Conservation (phyloP, 768 basidiomycete genomes). For the Pulveroboletus ravenelii region DNA sequence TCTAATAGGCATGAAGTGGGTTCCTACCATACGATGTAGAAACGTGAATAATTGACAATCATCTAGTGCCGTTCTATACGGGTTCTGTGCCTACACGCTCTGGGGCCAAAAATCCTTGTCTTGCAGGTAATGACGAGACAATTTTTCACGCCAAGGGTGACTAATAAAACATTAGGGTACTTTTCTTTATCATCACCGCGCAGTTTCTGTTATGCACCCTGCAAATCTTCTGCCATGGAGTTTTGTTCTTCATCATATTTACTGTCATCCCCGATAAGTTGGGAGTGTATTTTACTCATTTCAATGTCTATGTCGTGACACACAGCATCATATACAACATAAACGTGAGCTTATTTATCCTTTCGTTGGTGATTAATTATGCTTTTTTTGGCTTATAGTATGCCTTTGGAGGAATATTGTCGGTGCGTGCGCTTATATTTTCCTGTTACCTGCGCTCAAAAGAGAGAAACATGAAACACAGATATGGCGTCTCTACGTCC, state of each 20-base stretch:
- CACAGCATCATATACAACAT: conserved; percentile 5
- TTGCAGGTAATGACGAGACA: conserved; percentile 3
- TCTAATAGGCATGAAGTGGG: conserved; percentile 15
- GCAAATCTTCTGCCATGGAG: conserved; percentile 4
- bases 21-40: background rate
- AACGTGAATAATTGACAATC: background rate
- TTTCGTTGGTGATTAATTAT: background rate
- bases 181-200: conserved; percentile 11
- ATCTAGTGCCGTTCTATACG: conserved; percentile 12
- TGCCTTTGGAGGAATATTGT: conserved; percentile 8
- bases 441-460: background rate
- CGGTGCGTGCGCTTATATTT: conserved; percentile 11
- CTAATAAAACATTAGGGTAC: background rate
- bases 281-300: background rate
- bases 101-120: conserved; percentile 8
- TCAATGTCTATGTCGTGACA: background rate
- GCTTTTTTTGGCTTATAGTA: conserved; percentile 7
- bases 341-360: conserved; percentile 5
- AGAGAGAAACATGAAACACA: background rate
- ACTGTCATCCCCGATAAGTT: background rate
- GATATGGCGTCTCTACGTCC: conserved; percentile 24
- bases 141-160: background rate
- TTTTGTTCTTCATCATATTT: conserved; percentile 1
- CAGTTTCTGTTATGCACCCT: conserved; percentile 17
- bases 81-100: conserved; percentile 13